Percentiles rank a stretch among this genome's conserved stretches.
These are phyloP conservation scores for Fusarium tupiense DNA, from an alignment of 2,329 filamentous ascomycete genomes.

Conservation along the genomic window DNA sequence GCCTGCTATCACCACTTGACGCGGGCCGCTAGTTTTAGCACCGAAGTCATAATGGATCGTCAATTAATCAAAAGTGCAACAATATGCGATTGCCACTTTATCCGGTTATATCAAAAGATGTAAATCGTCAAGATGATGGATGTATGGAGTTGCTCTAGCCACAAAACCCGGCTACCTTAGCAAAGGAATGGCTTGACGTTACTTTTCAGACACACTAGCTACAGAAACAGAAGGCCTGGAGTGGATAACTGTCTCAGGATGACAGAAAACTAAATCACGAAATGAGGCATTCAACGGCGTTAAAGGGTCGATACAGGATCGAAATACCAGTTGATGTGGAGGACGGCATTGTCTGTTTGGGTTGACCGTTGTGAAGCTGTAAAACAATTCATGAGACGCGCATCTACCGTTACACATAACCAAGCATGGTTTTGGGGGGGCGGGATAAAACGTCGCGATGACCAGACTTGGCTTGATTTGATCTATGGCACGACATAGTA, in stretches of 20 bases:
- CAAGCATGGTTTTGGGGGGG: not conserved
- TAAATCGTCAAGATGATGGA: constrained; percentile 5
- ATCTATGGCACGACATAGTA: not conserved
- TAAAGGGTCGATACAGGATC: constrained; percentile 16
- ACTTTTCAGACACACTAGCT: constrained; percentile 1
- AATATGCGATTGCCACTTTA: not conserved
- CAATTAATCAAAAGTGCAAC: not conserved
- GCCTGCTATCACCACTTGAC: constrained; percentile 47
- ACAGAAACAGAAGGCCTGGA: not conserved
- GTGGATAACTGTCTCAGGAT: not conserved
- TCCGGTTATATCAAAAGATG: constrained; percentile 22
- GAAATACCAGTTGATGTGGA: not conserved
- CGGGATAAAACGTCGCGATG: not conserved
- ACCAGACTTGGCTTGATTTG: not conserved
- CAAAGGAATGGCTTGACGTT: not conserved
- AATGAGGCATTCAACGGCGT: constrained; percentile 31
- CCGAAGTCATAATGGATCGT: not conserved
- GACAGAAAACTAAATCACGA: constrained; percentile 4
- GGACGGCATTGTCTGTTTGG: not conserved
- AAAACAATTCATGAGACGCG: constrained; percentile 9
- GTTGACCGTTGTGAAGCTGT: not conserved
- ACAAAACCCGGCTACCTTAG: not conserved
- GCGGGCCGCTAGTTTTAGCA: not conserved
- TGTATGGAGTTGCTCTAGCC: constrained; percentile 5
- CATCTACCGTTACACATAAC: not conserved